Evolutionary conservation across 345 rosid species (phyloP).

Genomic region (Capsella bursapastoris): DNA sequence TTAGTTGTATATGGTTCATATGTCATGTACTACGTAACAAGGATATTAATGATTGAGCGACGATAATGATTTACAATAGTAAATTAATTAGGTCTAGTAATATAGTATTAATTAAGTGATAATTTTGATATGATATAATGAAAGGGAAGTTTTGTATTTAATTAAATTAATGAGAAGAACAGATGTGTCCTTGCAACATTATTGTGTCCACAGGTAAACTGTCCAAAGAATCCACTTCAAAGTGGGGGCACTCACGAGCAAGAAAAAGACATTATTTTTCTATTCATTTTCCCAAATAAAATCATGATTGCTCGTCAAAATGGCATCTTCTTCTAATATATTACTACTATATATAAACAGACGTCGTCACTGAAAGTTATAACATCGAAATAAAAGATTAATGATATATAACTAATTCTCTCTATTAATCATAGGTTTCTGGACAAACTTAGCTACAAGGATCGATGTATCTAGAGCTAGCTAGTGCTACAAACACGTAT

Average conservation of each 20-base stretch:
- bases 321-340: constrained; percentile 38
- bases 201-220: constrained; percentile 50
- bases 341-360: not conserved
- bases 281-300: constrained; percentile 35
- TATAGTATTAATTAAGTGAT: constrained; percentile 35
- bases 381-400: not conserved
- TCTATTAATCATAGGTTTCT: not conserved
- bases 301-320: constrained; percentile 41
- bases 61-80: constrained; percentile 28
- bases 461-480: not conserved
- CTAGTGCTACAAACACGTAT: not conserved
- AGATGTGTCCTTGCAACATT: constrained; percentile 46
- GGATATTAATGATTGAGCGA: constrained; percentile 43
- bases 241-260: constrained; percentile 49
- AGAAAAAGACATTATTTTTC: constrained; percentile 39
- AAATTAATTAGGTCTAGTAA: constrained; percentile 34
- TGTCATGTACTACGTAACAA: constrained; percentile 43
- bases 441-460: not conserved
- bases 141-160: constrained; percentile 41
- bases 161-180: constrained; percentile 26
- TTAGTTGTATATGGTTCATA: constrained; percentile 19
- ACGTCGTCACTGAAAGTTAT: constrained; percentile 9
- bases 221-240: constrained; percentile 50
- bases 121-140: constrained; percentile 31
- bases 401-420: not conserved